Evolutionary conservation across 139 green algal genomes (phyloP).

Genomic region (Tetradesmus obliquus): DNA sequence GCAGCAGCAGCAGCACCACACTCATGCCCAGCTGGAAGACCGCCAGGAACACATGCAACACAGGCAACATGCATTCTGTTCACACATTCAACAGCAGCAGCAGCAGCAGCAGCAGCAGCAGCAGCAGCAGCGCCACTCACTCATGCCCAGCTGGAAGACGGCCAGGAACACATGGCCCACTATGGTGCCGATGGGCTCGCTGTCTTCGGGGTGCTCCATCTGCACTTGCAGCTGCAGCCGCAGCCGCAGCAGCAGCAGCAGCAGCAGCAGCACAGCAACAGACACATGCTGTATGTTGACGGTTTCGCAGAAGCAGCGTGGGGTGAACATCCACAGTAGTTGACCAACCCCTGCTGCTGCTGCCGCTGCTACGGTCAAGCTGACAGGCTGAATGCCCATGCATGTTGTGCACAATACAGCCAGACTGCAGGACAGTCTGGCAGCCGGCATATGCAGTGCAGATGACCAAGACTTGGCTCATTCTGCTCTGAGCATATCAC

Average conservation of each 20-base stretch:
- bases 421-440: no score
- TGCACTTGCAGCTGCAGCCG: neutral
- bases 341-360: no score
- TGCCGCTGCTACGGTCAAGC: no score
- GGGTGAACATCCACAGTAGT: no score
- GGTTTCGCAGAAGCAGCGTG: no score
- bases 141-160: slow-evolving; percentile 42
- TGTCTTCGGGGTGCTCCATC: slow-evolving; percentile 15
- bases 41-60: neutral
- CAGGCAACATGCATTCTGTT: no score
- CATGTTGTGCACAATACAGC: no score
- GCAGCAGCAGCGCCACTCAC: neutral
- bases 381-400: no score
- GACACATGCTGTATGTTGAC: no score
- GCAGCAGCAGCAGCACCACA: neutral
- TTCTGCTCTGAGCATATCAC: no score
- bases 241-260: neutral
- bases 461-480: no score
- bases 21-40: slow-evolving; percentile 43
- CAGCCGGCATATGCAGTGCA: no score
- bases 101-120: neutral
- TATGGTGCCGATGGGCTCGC: neutral
- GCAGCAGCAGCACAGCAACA: neutral
- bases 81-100: neutral
- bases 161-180: slow-evolving; percentile 45